Evolutionary conservation across 2,329 filamentous ascomycete species (phyloP).

Genomic region (Microsporum canis): DNA sequence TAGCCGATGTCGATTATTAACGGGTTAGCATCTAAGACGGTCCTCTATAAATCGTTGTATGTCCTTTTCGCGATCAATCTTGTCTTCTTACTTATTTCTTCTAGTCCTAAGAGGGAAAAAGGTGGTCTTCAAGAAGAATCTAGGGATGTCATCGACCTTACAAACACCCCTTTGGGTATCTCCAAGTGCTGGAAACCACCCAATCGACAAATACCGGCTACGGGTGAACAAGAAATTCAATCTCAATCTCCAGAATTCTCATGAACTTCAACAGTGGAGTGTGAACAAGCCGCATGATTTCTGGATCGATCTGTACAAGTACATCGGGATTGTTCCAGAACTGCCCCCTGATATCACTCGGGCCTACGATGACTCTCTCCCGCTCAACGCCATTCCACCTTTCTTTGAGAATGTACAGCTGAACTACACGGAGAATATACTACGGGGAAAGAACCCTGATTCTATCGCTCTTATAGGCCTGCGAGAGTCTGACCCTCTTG

Average conservation of each 20-base stretch:
- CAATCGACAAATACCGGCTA: conserved; percentile 13
- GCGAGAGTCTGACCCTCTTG: conserved; percentile 28
- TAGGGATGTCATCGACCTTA: background rate
- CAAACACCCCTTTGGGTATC: conserved; percentile 12
- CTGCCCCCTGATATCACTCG: conserved; percentile 23
- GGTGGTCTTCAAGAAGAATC: background rate
- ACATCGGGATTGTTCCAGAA: conserved; percentile 26
- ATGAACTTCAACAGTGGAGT: conserved; percentile 33
- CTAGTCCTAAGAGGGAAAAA: background rate
- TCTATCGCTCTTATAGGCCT: conserved; percentile 32
- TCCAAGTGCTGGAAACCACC: conserved; percentile 11
- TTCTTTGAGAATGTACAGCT: conserved; percentile 31
- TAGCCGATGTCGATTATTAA: background rate
- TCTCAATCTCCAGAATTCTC: conserved; percentile 16
- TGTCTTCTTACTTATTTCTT: background rate
- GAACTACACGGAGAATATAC: conserved; percentile 34
- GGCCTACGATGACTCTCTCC: conserved; percentile 29
- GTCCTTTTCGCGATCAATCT: background rate
- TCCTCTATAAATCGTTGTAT: background rate
- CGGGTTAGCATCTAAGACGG: background rate
- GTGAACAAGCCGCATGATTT: conserved; percentile 32
- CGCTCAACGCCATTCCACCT: conserved; percentile 28
- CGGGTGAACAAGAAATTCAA: conserved; percentile 13
- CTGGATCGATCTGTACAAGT: conserved; percentile 35
- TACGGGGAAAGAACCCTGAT: conserved; percentile 27